phyloP scores from a whole-genome alignment of 345 rosid species.

The Melaleuca alternifolia region DNA sequence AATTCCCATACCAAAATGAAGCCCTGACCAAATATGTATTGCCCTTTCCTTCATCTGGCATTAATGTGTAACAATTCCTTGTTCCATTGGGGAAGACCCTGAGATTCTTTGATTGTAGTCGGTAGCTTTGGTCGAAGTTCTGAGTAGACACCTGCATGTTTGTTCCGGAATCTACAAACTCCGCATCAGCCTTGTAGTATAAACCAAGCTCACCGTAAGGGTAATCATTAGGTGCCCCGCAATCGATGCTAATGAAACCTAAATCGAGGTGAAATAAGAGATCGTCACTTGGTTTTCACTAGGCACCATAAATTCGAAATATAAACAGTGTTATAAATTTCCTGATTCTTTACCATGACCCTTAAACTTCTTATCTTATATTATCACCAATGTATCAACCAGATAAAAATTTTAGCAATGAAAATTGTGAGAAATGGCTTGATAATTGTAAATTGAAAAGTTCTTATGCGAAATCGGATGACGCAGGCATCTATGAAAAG shows the following conservation, averaged over 20 bases:
- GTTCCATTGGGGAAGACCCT: constrained; percentile 18
- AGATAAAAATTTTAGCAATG: background rate
- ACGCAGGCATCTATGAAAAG: background rate
- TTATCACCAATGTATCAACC: background rate
- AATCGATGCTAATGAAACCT: constrained; percentile 17
- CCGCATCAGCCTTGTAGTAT: constrained; percentile 5
- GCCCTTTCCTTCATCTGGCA: background rate
- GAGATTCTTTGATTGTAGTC: background rate
- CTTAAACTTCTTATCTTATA: background rate
- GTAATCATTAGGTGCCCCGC: constrained; percentile 5
- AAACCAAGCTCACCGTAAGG: background rate
- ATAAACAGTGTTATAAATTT: no score
- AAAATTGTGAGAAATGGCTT: background rate
- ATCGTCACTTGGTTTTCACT: background rate
- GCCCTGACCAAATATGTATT: constrained; percentile 38
- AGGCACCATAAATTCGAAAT: background rate
- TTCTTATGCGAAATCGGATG: background rate
- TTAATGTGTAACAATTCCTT: constrained; percentile 20
- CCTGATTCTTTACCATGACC: background rate
- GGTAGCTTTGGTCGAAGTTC: background rate
- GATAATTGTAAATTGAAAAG: background rate
- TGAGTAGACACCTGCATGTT: background rate
- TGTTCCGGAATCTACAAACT: constrained; percentile 1
- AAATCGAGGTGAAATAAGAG: background rate
- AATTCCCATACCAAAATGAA: constrained; percentile 41